Evolutionary conservation across 768 basidiomycete genomes (phyloP).

Genomic region (Rhodotorula toruloides): DNA sequence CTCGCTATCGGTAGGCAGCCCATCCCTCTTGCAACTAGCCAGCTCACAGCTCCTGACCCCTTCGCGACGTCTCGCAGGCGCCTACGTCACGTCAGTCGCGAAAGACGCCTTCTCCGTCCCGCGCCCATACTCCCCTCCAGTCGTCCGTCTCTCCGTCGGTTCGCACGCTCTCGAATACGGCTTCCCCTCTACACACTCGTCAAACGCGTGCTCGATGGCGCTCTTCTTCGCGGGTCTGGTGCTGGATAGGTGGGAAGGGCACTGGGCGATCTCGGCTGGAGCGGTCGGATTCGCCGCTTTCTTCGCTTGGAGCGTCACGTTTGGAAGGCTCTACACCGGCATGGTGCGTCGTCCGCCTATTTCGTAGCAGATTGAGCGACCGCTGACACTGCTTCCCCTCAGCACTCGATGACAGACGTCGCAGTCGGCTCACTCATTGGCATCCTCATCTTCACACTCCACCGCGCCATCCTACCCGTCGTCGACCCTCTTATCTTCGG

Average conservation of each 20-base stretch:
- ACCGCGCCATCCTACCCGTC: conserved; percentile 1
- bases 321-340: conserved; percentile 47
- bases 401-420: conserved; percentile 40
- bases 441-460: conserved; percentile 25
- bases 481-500: background rate
- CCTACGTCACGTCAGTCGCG: conserved; percentile 77
- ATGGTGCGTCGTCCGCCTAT: conserved; percentile 32
- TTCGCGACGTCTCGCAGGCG: conserved; percentile 47
- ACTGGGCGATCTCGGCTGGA: background rate
- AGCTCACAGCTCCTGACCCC: conserved; percentile 53
- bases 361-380: fast-evolving
- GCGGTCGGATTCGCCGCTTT: conserved; percentile 24
- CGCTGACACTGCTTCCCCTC: background rate
- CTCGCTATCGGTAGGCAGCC: conserved; percentile 24
- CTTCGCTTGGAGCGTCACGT: conserved; percentile 46
- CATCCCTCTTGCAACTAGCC: conserved; percentile 46
- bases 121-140: conserved; percentile 82
- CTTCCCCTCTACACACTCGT: conserved; percentile 91
- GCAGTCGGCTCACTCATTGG: conserved; percentile 33
- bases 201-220: conserved; percentile 83
- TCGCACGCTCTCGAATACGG: conserved; percentile 63
- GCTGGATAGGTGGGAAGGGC: background rate
- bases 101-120: conserved; percentile 85
- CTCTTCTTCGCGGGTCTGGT: conserved; percentile 58
- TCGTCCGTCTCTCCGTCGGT: conserved; percentile 55